These are phyloP conservation scores for Verticillium dahliae DNA, from an alignment of 2,329 filamentous ascomycete species.

Conservation along the genomic window DNA sequence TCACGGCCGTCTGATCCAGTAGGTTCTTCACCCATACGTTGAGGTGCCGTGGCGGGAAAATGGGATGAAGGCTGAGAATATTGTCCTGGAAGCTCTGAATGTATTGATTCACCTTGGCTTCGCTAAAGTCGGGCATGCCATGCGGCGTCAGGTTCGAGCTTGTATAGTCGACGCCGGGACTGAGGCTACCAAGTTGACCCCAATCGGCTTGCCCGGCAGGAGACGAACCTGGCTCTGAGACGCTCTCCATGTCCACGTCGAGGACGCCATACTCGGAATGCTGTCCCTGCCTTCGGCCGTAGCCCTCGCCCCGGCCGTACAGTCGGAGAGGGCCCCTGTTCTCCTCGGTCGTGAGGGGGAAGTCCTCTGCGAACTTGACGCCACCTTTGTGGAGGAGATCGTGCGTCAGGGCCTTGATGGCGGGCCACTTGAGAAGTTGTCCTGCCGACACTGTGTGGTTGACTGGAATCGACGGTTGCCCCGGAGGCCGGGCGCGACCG, in stretches of 20 bases:
- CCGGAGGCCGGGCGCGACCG: slow-evolving; percentile 45
- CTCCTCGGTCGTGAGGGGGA: slow-evolving; percentile 71
- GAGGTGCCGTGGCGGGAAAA: slow-evolving; percentile 48
- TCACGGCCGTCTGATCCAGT: slow-evolving; percentile 37
- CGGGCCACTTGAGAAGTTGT: slow-evolving; percentile 66
- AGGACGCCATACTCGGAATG: slow-evolving; percentile 27
- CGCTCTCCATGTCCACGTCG: slow-evolving; percentile 38
- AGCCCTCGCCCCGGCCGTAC: slow-evolving; percentile 73
- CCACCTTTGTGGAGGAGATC: slow-evolving; percentile 39
- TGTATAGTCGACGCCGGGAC: slow-evolving; percentile 30
- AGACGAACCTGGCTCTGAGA: slow-evolving; percentile 43
- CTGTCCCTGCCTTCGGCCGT: slow-evolving; percentile 28
- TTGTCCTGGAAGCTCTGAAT: slow-evolving; percentile 53
- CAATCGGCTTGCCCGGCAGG: slow-evolving; percentile 50
- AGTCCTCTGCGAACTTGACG: slow-evolving; percentile 56
- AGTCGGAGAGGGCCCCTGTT: slow-evolving; percentile 66
- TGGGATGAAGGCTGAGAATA: slow-evolving; percentile 60
- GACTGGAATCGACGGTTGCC: slow-evolving; percentile 65
- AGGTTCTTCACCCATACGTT: slow-evolving; percentile 47
- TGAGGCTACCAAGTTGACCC: slow-evolving; percentile 50
- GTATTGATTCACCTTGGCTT: slow-evolving; percentile 42
- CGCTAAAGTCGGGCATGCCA: slow-evolving; percentile 49
- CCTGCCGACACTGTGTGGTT: slow-evolving; percentile 91
- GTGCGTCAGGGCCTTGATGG: slow-evolving; percentile 58
- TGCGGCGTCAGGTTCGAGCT: slow-evolving; percentile 32